These are phyloP conservation scores for Epichloe bromicola DNA, from an alignment of 2,329 filamentous ascomycete species.

Conservation along the genomic window DNA sequence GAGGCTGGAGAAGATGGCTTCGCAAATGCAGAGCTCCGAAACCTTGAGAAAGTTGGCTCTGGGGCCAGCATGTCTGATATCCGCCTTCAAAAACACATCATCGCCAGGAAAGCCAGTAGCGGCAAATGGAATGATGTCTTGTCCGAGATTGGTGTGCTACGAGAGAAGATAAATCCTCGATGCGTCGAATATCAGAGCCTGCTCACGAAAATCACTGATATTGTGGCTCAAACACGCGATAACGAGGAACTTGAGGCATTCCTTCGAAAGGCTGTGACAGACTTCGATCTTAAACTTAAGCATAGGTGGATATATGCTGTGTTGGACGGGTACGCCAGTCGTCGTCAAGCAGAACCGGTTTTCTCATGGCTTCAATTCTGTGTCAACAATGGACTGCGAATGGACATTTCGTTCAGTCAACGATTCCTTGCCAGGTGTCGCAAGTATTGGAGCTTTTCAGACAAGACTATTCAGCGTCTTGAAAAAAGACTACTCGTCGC, in stretches of 20 bases:
- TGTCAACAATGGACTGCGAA: conserved; percentile 13
- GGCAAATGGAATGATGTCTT: conserved; percentile 16
- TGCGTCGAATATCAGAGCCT: conserved; percentile 14
- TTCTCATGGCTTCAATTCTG: conserved; percentile 22
- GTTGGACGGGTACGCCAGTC: conserved; percentile 17
- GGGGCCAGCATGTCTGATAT: conserved; percentile 12
- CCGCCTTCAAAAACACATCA: conserved; percentile 15
- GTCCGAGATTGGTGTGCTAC: conserved; percentile 12
- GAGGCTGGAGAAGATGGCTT: conserved; percentile 16
- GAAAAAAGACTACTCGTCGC: conserved; percentile 1
- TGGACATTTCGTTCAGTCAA: conserved; percentile 18
- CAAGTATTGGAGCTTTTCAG: conserved; percentile 21
- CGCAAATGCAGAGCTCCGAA: conserved; percentile 13
- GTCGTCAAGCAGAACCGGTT: conserved; percentile 15
- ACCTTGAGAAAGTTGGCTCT: conserved; percentile 11
- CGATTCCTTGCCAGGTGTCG: conserved; percentile 17
- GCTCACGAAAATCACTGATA: conserved; percentile 21
- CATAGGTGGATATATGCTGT: conserved; percentile 17
- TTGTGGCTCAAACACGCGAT: conserved; percentile 15
- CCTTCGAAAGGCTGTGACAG: conserved; percentile 15
- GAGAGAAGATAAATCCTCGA: conserved; percentile 6
- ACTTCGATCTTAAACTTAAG: conserved; percentile 15
- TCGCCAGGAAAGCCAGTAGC: conserved; percentile 15
- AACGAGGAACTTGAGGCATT: conserved; percentile 16
- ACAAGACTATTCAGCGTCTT: conserved; percentile 12